phyloP scores from a whole-genome alignment of 345 rosid species.

The Acer saccharum region DNA sequence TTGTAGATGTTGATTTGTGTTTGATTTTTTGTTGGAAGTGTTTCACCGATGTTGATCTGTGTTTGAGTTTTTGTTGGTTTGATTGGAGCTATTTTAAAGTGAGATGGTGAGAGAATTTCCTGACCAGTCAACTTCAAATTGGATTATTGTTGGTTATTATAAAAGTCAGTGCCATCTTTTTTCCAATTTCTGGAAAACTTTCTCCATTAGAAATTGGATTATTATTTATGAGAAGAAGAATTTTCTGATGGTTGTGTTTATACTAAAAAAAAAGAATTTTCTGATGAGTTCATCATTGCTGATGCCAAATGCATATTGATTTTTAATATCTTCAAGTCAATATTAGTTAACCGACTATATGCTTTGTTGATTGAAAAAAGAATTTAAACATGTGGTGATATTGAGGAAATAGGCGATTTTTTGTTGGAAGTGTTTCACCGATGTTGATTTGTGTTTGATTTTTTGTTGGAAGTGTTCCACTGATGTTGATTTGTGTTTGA shows the following conservation, averaged over 20 bases:
- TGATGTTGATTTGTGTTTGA: too few relatives aligned
- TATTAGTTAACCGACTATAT: conserved; percentile 33
- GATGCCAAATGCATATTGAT: conserved; percentile 19
- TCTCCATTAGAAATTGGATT: conserved; percentile 3
- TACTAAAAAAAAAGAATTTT: not conserved
- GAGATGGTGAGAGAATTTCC: not conserved
- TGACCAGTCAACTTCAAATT: not conserved
- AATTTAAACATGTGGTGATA: conserved; percentile 17
- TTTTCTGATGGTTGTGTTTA: too few relatives aligned
- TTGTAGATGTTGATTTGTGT: too few relatives aligned
- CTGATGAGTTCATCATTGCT: conserved; percentile 15
- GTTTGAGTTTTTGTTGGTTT: too few relatives aligned
- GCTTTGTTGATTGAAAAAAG: conserved; percentile 9
- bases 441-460: too few relatives aligned
- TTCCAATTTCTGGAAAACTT: not conserved
- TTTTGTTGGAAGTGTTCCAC: too few relatives aligned
- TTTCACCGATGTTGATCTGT: too few relatives aligned
- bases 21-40: too few relatives aligned
- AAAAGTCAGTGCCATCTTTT: not conserved
- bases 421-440: too few relatives aligned
- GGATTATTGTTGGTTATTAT: not conserved
- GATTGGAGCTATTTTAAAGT: not conserved
- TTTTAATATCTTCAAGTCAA: conserved; percentile 30
- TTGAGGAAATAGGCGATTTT: not conserved
- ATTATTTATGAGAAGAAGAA: conserved; percentile 2